Evolutionary conservation across 2,329 filamentous ascomycete species (phyloP), one percentile per base, ranked within the genome.

Genomic region (Aspergillus sp.): DNA sequence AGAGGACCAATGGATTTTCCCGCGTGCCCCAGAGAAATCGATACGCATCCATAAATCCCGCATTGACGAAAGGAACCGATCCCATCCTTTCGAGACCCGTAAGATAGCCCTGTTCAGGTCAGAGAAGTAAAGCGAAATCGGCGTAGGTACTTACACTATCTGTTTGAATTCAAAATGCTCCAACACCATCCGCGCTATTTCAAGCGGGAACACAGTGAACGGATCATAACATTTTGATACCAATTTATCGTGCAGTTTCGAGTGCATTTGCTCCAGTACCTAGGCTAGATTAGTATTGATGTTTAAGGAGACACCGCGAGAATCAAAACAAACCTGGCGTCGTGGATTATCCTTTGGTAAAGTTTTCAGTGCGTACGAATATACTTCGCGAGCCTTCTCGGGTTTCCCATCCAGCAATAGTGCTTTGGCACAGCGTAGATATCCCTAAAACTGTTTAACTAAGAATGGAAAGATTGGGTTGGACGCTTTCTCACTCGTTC

Each of bases 11-110:
- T 67, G 66, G n/a, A 85, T 76, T 3, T 72, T 71, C 60, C 68
- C 73, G 26, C 67, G 72, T 5, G 80, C 78, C 3, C 67, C 68
- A 2, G 76, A 78, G 8, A 87, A 74, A 60, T 86, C 83, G 11
- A 87, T 68, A 56, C 81, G 69, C 56, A 72, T 74, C 82, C 84
- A 85, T 1, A 84, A 71, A 8, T 71, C 70, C 0, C 76, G 74
- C 24, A 78, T 67, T 4, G 77, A 78, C 9, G 69, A 70, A 12
- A 86, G 73, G 44, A 84, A 80, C n/a, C 66, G 69, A 11, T 76
- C 72, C 85, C 85, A 88, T 48, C 73, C 71, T 67, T 78, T 82
- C 38, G 80, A 85, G 3, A 87, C 84, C 7, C 81, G 77, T 44
- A 83, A 75, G 26, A 81, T 78, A 41, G 67, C 73, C 13, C 80